Conservation (phyloP, 768 basidiomycete species). For the Tricholoma matsutake region DNA sequence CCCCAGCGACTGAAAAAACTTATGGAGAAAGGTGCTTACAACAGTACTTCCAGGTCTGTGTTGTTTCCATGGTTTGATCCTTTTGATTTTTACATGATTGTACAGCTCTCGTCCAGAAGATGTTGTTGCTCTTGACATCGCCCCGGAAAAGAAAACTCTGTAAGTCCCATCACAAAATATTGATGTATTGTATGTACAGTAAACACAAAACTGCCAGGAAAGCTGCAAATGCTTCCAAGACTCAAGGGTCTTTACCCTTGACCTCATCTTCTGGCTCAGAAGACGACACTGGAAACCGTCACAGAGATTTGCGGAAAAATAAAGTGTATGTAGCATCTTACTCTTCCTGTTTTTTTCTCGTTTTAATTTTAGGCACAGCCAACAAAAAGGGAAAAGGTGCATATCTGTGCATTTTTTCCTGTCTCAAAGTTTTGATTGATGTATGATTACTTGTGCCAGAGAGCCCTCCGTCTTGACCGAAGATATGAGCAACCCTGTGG, state of each 20-base stretch:
- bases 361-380: too few species aligned
- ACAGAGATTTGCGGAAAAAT: not conserved
- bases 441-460: too few species aligned
- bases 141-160: not conserved
- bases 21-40: not conserved
- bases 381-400: too few species aligned
- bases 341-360: too few species aligned
- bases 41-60: not conserved
- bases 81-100: not conserved
- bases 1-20: not conserved
- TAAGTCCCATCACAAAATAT: not conserved
- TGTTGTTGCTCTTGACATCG: not conserved
- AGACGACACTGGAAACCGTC: not conserved
- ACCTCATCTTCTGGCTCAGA: not conserved
- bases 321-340: not conserved
- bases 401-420: too few species aligned
- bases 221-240: not conserved
- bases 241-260: not conserved
- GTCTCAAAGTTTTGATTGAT: too few species aligned
- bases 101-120: not conserved
- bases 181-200: not conserved
- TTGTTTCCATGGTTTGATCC: not conserved
- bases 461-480: too few species aligned
- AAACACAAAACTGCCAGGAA: not conserved
- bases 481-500: too few species aligned